Evolutionary conservation across 2,329 filamentous ascomycete species (phyloP).

Genomic region (Scleromitrula shiraiana): DNA sequence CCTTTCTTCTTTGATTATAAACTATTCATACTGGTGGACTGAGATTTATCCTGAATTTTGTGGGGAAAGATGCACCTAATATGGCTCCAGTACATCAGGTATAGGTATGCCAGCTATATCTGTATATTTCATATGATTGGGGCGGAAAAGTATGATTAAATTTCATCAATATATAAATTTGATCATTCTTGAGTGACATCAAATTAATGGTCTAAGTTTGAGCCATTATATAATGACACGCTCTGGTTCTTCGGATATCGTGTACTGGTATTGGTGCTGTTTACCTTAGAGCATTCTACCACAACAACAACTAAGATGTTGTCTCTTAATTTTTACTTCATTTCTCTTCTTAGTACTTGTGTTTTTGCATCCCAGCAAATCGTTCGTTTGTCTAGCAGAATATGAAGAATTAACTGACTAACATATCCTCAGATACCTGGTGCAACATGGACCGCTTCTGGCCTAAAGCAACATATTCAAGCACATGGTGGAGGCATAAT

Average conservation of each 20-base stretch:
- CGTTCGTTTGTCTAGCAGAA: not conserved
- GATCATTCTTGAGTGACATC: not conserved
- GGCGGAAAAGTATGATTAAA: not conserved
- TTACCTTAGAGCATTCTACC: not conserved
- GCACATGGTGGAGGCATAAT: conserved; percentile 60
- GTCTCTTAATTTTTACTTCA: not conserved
- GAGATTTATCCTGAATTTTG: not conserved
- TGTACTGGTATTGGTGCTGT: not conserved
- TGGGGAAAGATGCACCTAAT: no score
- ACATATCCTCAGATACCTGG: conserved; percentile 20
- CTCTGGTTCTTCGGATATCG: no score
- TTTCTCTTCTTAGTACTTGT: not conserved
- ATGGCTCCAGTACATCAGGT: no score
- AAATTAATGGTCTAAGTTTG: no score
- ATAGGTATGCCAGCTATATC: no score
- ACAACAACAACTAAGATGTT: no score
- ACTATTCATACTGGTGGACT: not conserved
- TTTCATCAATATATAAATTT: not conserved
- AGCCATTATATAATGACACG: not conserved
- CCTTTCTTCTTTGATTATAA: not conserved
- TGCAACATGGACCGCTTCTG: conserved; percentile 25
- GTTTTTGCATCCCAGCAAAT: conserved; percentile 7
- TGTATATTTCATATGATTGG: not conserved
- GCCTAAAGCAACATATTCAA: conserved; percentile 48
- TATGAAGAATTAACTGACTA: not conserved